phyloP scores from a whole-genome alignment of 352 stramenopile genomes.

The Plasmopara viticola region DNA sequence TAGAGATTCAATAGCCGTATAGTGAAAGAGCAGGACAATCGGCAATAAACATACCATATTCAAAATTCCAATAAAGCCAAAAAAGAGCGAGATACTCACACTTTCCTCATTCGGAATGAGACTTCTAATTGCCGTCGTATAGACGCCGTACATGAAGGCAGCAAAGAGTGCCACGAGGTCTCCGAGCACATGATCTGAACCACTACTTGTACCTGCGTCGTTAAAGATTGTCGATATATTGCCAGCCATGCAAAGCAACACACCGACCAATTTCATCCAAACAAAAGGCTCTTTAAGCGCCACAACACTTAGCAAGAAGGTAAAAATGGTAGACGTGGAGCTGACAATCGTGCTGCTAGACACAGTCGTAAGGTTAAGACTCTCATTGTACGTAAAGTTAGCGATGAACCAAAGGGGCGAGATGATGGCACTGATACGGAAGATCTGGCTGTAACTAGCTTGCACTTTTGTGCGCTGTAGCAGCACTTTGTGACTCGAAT shows the following conservation, averaged over 20 bases:
- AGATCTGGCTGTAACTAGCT: slow-evolving; percentile 38
- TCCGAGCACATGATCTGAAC: slow-evolving; percentile 41
- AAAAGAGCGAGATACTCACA: slow-evolving; percentile 90
- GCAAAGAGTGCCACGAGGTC: slow-evolving; percentile 63
- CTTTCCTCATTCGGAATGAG: slow-evolving; percentile 75
- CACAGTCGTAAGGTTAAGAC: slow-evolving; percentile 88
- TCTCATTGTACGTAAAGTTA: slow-evolving; percentile 93
- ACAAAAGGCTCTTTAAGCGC: slow-evolving; percentile 77
- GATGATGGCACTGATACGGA: slow-evolving; percentile 61
- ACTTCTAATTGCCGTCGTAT: slow-evolving; percentile 85
- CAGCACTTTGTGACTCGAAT: slow-evolving; percentile 32
- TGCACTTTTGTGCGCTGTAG: slow-evolving; percentile 26
- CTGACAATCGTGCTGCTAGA: slow-evolving; percentile 93
- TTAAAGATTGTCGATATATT: slow-evolving; percentile 83
- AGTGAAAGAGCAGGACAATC: slow-evolving; percentile 57
- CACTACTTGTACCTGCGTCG: slow-evolving; percentile 33
- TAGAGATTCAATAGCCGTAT: slow-evolving; percentile 54
- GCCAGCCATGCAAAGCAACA: slow-evolving; percentile 81
- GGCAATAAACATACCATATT: slow-evolving; percentile 82
- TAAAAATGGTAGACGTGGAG: slow-evolving; percentile 91
- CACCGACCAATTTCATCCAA: slow-evolving; percentile 74
- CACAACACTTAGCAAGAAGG: slow-evolving; percentile 85
- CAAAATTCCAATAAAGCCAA: slow-evolving; percentile 91
- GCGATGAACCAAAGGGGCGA: slow-evolving; percentile 92
- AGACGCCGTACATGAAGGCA: slow-evolving; percentile 91